Evolutionary conservation across 768 basidiomycete species (phyloP).

Genomic region (Mycena albidolilacea): DNA sequence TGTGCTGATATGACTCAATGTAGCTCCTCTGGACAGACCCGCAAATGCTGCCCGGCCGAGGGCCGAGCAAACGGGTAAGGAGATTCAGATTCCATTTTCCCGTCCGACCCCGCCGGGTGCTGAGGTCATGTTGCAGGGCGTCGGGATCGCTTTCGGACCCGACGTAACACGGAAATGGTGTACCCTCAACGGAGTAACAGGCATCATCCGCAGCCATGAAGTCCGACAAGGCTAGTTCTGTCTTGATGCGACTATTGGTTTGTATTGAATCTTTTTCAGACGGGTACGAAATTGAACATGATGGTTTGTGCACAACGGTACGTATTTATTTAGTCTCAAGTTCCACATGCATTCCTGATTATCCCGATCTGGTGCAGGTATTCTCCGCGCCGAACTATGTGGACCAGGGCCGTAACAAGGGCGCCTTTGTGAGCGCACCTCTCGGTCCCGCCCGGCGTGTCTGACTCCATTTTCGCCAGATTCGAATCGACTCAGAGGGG

Average conservation of each 20-base stretch:
- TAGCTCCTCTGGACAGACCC: conserved; percentile 98
- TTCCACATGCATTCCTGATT: conserved; percentile 33
- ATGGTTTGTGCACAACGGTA: conserved; percentile 94
- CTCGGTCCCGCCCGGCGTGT: background rate
- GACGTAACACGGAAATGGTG: conserved; percentile 95
- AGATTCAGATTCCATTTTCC: background rate
- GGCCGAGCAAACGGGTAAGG: conserved; percentile 94
- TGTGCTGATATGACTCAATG: conserved; percentile 13
- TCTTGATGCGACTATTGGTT: background rate
- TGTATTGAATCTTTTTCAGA: conserved; percentile 57
- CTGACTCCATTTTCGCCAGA: conserved; percentile 56
- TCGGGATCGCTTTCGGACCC: conserved; percentile 96
- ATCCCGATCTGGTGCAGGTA: conserved; percentile 62
- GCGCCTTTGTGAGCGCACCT: conserved; percentile 75
- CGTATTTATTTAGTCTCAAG: conserved; percentile 36
- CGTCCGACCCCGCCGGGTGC: conserved; percentile 31
- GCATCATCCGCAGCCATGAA: conserved; percentile 96
- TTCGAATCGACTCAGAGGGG: conserved; percentile 87
- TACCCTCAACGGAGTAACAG: conserved; percentile 86
- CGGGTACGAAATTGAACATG: conserved; percentile 96
- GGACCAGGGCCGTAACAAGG: conserved; percentile 93
- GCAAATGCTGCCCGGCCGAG: conserved; percentile 88
- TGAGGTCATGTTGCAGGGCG: conserved; percentile 69
- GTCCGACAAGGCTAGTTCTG: conserved; percentile 83
- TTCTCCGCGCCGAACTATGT: conserved; percentile 98